Conservation (phyloP, 148 eudicot species). For the Rhododendron ovatum region DNA sequence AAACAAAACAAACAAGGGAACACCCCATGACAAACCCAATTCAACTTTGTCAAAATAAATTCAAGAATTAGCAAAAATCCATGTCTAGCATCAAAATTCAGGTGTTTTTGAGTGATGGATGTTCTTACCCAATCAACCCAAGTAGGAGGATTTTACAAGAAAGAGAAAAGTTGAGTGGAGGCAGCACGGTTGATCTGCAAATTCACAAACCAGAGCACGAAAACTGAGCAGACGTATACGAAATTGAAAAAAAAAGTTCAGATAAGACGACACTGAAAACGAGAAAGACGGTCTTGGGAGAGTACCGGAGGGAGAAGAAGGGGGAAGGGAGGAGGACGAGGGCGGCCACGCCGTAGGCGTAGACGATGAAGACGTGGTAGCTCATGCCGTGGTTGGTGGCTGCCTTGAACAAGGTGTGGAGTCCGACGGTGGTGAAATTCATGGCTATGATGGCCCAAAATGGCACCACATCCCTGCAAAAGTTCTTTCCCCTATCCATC, state of each 20-base stretch:
- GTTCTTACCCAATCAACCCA: not conserved
- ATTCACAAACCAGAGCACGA: not conserved
- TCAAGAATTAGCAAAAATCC: not conserved
- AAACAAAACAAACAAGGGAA: not conserved
- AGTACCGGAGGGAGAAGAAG: not conserved
- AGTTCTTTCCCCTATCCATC: not conserved
- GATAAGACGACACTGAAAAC: no score
- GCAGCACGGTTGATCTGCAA: not conserved
- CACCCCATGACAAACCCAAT: not conserved
- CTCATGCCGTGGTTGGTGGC: not conserved
- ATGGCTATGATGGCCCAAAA: not conserved
- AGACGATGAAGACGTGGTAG: not conserved
- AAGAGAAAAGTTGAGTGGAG: not conserved
- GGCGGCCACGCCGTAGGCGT: not conserved
- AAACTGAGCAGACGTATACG: not conserved
- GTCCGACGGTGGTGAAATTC: not conserved
- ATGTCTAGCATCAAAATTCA: not conserved
- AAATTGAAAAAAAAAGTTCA: not conserved
- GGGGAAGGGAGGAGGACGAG: conserved; percentile 1
- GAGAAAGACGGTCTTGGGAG: no score
- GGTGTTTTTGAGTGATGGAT: not conserved
- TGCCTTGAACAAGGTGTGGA: not conserved
- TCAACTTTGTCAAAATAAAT: not conserved
- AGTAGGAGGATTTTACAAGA: not conserved
- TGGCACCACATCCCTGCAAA: not conserved